Conservation (phyloP, 2,329 filamentous ascomycete species). For the Ilyonectria destructans region DNA sequence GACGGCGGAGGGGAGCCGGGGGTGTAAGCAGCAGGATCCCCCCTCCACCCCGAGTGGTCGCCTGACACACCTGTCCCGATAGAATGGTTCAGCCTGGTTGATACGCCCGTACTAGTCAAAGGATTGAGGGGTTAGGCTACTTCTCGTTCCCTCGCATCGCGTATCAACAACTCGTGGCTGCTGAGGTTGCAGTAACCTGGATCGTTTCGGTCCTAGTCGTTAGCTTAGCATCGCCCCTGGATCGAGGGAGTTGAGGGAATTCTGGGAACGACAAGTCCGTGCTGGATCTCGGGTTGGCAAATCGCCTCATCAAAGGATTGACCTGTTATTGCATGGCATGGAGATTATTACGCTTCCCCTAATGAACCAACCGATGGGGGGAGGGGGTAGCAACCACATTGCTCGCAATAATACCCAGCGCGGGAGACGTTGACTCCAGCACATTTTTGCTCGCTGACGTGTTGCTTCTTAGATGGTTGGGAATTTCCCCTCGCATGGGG, state of each 20-base stretch:
- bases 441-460: not conserved
- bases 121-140: slow-evolving; percentile 25
- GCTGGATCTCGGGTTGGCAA: slow-evolving; percentile 14
- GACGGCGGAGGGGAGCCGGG: slow-evolving; percentile 17
- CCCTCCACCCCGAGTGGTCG: slow-evolving; percentile 32
- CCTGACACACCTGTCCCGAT: slow-evolving; percentile 45
- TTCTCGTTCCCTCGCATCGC: slow-evolving; percentile 21
- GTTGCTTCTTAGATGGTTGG: not conserved
- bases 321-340: slow-evolving; percentile 2
- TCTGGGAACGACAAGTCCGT: not conserved
- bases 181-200: slow-evolving; percentile 12
- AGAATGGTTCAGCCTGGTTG: slow-evolving; percentile 47
- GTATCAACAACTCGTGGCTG: slow-evolving; percentile 25
- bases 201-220: slow-evolving; percentile 1
- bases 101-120: slow-evolving; percentile 27
- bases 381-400: not conserved
- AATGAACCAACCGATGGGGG: not conserved
- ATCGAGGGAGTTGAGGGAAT: not conserved
- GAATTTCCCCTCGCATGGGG: not conserved
- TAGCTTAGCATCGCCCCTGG: slow-evolving; percentile 15
- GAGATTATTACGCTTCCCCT: not conserved
- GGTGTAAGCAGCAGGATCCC: slow-evolving; percentile 8
- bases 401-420: not conserved
- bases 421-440: not conserved
- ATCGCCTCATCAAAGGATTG: not conserved